phyloP scores from a whole-genome alignment of 2,329 filamentous ascomycete genomes.

The Clonostachys rhizophaga region DNA sequence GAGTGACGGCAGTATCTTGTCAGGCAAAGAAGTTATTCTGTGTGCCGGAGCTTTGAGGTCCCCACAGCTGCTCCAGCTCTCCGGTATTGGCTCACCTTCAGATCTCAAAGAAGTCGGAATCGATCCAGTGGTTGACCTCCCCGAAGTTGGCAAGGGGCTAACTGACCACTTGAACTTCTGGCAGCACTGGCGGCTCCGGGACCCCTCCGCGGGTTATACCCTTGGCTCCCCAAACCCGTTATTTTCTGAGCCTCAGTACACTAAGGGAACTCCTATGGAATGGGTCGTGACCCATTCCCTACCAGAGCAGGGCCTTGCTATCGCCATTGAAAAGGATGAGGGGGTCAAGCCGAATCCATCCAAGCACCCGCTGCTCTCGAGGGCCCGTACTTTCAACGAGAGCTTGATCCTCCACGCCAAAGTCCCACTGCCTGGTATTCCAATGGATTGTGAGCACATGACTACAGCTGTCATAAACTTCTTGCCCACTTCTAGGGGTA shows the following conservation, averaged over 20 bases:
- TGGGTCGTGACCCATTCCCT: constrained; percentile 24
- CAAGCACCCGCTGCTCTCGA: constrained; percentile 22
- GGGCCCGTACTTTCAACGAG: constrained; percentile 12
- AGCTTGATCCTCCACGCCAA: constrained; percentile 14
- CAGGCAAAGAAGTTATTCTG: constrained; percentile 33
- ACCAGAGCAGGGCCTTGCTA: constrained; percentile 15
- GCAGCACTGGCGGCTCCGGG: constrained; percentile 20
- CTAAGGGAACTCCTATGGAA: constrained; percentile 25
- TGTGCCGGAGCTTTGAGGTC: constrained; percentile 41
- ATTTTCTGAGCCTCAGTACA: constrained; percentile 26
- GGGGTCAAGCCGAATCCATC: constrained; percentile 17
- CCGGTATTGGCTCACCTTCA: constrained; percentile 31
- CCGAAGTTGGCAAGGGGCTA: constrained; percentile 43
- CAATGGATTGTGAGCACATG: constrained; percentile 12
- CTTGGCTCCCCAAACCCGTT: constrained; percentile 24
- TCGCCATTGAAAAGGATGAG: constrained; percentile 24
- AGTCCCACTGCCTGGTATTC: constrained; percentile 11
- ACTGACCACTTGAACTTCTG: constrained; percentile 16
- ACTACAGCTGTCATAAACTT: constrained; percentile 12
- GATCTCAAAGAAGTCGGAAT: constrained; percentile 27
- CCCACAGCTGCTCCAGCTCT: constrained; percentile 41
- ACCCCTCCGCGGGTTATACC: constrained; percentile 21
- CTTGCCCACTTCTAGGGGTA: constrained; percentile 14
- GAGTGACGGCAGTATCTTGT: constrained; percentile 13
- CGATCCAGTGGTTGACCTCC: constrained; percentile 25